Conservation (phyloP, 805 yeast species). For the Kurtzmaniella cleridarum region DNA sequence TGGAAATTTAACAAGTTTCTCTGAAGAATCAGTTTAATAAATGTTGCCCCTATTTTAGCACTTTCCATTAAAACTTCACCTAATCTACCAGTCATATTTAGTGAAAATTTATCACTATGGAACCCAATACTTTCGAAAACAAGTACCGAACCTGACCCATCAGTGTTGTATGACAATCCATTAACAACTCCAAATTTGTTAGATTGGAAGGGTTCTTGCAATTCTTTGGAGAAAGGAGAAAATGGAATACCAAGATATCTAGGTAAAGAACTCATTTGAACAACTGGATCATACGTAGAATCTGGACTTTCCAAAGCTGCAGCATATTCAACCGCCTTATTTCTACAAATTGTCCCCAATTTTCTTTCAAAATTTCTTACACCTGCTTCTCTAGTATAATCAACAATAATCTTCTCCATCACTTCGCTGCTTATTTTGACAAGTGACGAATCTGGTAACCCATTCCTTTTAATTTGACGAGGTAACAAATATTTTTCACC, state of each 20-base stretch:
- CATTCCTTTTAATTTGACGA: constrained; percentile 66
- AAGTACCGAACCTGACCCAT: constrained; percentile 79
- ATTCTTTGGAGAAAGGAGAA: constrained; percentile 29
- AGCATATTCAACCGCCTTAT: constrained; percentile 70
- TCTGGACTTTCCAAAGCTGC: constrained; percentile 15
- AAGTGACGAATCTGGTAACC: constrained; percentile 38
- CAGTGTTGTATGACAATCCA: constrained; percentile 82
- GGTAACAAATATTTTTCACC: constrained; percentile 68
- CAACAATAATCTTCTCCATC: constrained; percentile 55
- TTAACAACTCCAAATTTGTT: constrained; percentile 70
- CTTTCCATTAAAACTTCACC: constrained; percentile 80
- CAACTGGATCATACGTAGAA: constrained; percentile 30
- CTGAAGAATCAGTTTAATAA: constrained; percentile 55
- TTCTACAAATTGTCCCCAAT: constrained; percentile 72
- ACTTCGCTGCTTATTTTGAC: constrained; percentile 48
- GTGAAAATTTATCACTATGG: constrained; percentile 35
- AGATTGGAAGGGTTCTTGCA: constrained; percentile 40
- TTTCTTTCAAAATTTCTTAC: constrained; percentile 75
- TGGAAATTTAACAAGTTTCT: constrained; percentile 27
- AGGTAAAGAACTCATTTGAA: constrained; percentile 53
- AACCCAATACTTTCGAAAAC: constrained; percentile 74
- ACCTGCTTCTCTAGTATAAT: constrained; percentile 82
- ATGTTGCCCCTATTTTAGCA: constrained; percentile 70
- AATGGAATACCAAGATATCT: constrained; percentile 66
- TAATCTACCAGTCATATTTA: constrained; percentile 73